Conservation (phyloP, 768 basidiomycete genomes). For the Pisolithus microcarpus region DNA sequence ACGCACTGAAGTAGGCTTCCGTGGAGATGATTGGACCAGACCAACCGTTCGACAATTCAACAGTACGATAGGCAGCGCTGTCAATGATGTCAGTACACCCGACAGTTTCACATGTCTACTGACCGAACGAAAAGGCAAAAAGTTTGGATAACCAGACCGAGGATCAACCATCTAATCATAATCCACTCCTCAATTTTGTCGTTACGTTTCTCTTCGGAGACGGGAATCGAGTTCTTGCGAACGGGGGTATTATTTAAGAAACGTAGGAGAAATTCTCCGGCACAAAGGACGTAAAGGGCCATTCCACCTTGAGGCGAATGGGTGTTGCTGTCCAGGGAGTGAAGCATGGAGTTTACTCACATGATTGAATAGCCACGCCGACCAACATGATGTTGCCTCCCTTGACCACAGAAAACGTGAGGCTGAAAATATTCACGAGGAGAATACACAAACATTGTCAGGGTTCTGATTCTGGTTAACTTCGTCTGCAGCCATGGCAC, state of each 20-base stretch:
- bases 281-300: slow-evolving; percentile 33
- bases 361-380: slow-evolving; percentile 56
- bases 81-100: background rate
- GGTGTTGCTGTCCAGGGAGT: background rate
- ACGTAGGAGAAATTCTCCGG: slow-evolving; percentile 43
- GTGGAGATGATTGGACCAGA: slow-evolving; percentile 41
- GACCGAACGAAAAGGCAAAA: slow-evolving; percentile 42
- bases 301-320: slow-evolving; percentile 33
- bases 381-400: slow-evolving; percentile 53
- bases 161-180: slow-evolving; percentile 26
- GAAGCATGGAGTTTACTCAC: slow-evolving; percentile 25
- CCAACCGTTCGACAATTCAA: slow-evolving; percentile 28
- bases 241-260: slow-evolving; percentile 33
- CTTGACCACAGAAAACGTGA: slow-evolving; percentile 14
- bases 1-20: slow-evolving; percentile 43
- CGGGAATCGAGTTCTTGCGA: background rate
- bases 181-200: background rate
- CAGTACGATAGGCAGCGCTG: slow-evolving; percentile 9
- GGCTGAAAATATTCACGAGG: background rate
- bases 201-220: background rate
- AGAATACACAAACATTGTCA: slow-evolving; percentile 3
- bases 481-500: slow-evolving; percentile 39
- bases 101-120: slow-evolving; percentile 4
- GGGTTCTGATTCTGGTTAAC: slow-evolving; percentile 17
- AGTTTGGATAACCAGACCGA: slow-evolving; percentile 34